phyloP scores from a whole-genome alignment of 148 eudicot species.

The Suaeda aralocaspica region DNA sequence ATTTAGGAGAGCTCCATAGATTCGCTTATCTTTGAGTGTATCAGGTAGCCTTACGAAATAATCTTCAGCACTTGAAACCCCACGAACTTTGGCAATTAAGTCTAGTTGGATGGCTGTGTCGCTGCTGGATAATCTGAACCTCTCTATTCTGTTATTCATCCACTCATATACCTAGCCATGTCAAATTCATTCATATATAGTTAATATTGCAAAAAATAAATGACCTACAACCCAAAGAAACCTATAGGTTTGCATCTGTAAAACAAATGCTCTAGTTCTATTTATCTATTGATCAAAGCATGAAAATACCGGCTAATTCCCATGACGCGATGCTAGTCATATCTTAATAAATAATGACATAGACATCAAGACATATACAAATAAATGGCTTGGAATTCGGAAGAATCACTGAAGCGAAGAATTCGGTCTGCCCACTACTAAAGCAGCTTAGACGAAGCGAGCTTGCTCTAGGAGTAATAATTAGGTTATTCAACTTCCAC shows the following conservation, averaged over 20 bases:
- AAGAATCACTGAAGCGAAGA: no score
- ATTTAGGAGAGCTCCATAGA: slow-evolving; percentile 78
- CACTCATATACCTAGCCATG: slow-evolving; percentile 70
- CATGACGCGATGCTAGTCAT: not conserved
- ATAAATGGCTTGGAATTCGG: not conserved
- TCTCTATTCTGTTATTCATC: slow-evolving; percentile 70
- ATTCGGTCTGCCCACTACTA: not conserved
- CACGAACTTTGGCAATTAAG: slow-evolving; percentile 71
- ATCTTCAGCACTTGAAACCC: slow-evolving; percentile 70
- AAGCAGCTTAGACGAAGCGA: not conserved
- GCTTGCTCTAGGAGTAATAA: no score
- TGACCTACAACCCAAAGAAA: no score
- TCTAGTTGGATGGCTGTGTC: slow-evolving; percentile 86
- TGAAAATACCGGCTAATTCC: not conserved
- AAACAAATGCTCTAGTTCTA: no score
- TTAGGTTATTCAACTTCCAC: not conserved
- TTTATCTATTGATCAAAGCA: not conserved
- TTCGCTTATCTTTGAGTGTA: slow-evolving; percentile 52
- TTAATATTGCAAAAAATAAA: no score
- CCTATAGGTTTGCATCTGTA: not conserved
- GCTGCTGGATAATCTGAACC: slow-evolving; percentile 55
- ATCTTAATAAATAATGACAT: not conserved
- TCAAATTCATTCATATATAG: not conserved
- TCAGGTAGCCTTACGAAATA: slow-evolving; percentile 63
- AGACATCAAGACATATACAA: not conserved